These are phyloP conservation scores for Cornus controversa DNA, from an alignment of 148 eudicot genomes.

Conservation along the genomic window DNA sequence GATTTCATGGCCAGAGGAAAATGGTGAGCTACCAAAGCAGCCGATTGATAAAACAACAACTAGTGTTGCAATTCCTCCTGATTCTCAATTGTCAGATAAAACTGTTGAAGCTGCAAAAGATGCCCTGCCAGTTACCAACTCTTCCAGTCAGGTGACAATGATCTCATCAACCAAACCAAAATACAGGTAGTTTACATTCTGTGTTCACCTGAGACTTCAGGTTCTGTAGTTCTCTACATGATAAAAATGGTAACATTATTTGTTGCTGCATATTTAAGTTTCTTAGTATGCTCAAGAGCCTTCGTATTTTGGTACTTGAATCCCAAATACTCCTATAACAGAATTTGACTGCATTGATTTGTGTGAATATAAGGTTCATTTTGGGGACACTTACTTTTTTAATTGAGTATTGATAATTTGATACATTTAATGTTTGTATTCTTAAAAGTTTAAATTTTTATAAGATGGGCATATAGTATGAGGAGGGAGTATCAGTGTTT, in stretches of 20 bases:
- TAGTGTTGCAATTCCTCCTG: slow-evolving; percentile 24
- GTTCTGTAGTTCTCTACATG: not conserved
- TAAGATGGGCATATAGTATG: no score
- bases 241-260: not conserved
- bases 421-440: no score
- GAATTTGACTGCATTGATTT: no score
- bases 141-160: slow-evolving; percentile 26
- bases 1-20: slow-evolving; percentile 52
- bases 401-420: no score
- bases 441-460: no score
- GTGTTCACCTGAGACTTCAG: not conserved
- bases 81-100: slow-evolving; percentile 18
- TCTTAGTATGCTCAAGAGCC: not conserved
- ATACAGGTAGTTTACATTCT: slow-evolving; percentile 53
- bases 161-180: slow-evolving; percentile 57
- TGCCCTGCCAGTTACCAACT: slow-evolving; percentile 29
- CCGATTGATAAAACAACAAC: slow-evolving; percentile 27
- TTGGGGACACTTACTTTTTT: no score
- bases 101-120: slow-evolving; percentile 29
- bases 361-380: no score
- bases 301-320: not conserved
- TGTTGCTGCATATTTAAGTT: not conserved
- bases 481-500: not conserved
- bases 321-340: no score
- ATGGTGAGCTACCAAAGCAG: slow-evolving; percentile 37